Evolutionary conservation across 306 rosid genomes (phyloP), one percentile per base, ranked within the genome.

Genomic region (Cicer cuneatum): DNA sequence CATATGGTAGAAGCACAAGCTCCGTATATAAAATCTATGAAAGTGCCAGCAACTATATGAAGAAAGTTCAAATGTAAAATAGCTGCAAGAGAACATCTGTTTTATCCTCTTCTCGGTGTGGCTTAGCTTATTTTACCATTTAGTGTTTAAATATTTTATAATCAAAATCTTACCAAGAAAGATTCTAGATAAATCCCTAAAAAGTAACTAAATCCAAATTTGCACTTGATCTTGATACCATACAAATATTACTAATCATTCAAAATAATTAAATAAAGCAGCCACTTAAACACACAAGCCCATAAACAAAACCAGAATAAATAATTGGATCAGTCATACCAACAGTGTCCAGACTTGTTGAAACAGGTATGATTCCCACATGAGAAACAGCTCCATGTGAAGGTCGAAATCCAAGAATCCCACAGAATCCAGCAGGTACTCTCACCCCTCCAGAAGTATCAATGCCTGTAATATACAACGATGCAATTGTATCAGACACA

Each of bases 401-500:
- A 69, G 98, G 98, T 45, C 98, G 92, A 89, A 95, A 95, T 66
- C 98, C 99, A 43, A 95, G 60, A 76, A 95, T 62, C 51, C 92
- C 98, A 85, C 99, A 95, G 85, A 80, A 95, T 61, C 85, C 93
- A 67, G 99, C 99, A 74, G 98, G 99, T 69, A 95, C 76, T 85
- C 99, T 90, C 78, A 95, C 90, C 33, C 96, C 98, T 42, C 99
- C 99, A 81, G 79, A 85, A 80, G 98, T 90, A 86, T 95, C 99
- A 65, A 92, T 72, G 45, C 99, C 99, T 95, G 86, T 57, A 52
- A 78, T 54, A 53, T 6, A 49, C 40, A 46, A 74, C 37, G 76
- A 77, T 71, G 15, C 48, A 42, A 71, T 60, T 67, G 58, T 62
- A 54, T 45, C 74, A 74, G 40, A 81, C 21, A 62, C 67, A 76